Evolutionary conservation across 345 rosid genomes (phyloP), one percentile per base, ranked within the genome.

Genomic region (Corchorus olitorius): DNA sequence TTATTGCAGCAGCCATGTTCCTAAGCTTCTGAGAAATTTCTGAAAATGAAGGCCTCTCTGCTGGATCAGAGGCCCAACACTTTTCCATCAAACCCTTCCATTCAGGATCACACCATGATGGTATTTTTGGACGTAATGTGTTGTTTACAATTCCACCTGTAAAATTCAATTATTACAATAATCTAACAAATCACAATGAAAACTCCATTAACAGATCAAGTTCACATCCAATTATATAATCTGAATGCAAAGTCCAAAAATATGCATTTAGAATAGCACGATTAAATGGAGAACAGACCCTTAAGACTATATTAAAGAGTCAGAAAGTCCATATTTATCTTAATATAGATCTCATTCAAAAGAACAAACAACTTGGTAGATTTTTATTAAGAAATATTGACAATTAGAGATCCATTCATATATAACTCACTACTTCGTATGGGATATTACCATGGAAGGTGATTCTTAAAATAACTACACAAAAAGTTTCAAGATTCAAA

Each of bases 91-190:
- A 81, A 65, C 88, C 82, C 78, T 90, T 96, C 99, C 99, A 96
- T 70, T 93, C 97, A 46, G 99, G 99, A 86, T 93, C 99, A 76
- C 99, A 96, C 98, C 99, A 93, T 49, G 93, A 81, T 37, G 98
- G 99, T 76, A 90, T 89, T 80, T 90, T 85, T 17, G 99, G 99
- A 49, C 99, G 98, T 81, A 96, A 79, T 19, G 99, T 80, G 80
- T 91, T 89, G 83, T 91, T 96, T 79, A 93, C 99, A 76, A 96
- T 96, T 59, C 98, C 98, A 75, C 99, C 99, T 93, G 89, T 60
- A 77, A 55, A 72, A 64, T 41, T 59, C 27, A 73, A 67, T 9
- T 39, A 48, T 20, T 74, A 45, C 27, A 39, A 59, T 7, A 46
- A 16, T 8, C 20, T 27, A 19, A 78, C 33, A 61, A 52, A 70